phyloP scores from a whole-genome alignment of 805 yeast species.

The Teunomyces aglyptinius region DNA sequence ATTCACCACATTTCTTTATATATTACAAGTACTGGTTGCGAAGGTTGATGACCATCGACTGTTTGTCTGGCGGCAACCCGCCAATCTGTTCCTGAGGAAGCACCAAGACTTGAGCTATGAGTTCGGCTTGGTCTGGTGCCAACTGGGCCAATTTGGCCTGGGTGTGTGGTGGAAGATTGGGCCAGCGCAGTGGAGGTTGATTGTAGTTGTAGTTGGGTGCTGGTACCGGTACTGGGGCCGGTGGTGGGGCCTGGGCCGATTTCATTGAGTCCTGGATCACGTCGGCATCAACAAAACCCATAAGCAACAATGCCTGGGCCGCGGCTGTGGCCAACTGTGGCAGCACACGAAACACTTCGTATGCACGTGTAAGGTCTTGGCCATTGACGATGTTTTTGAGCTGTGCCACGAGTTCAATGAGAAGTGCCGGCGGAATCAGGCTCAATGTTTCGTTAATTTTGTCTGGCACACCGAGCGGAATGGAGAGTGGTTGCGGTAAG shows the following conservation, averaged over 20 bases:
- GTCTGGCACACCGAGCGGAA: slow-evolving; percentile 52
- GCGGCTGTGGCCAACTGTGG: slow-evolving; percentile 63
- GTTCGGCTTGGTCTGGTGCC: slow-evolving; percentile 56
- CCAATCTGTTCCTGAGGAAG: slow-evolving; percentile 50
- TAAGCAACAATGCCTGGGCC: slow-evolving; percentile 69
- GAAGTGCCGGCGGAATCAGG: slow-evolving; percentile 65
- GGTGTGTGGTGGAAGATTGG: slow-evolving; percentile 47
- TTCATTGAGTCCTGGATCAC: slow-evolving; percentile 61
- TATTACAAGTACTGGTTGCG: slow-evolving; percentile 50
- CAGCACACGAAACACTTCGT: slow-evolving; percentile 50
- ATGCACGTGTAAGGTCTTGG: slow-evolving; percentile 50
- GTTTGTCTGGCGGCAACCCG: slow-evolving; percentile 50
- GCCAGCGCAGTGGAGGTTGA: slow-evolving; percentile 29
- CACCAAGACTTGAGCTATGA: slow-evolving; percentile 53
- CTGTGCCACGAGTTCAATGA: slow-evolving; percentile 67
- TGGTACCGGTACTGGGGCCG: slow-evolving; percentile 5
- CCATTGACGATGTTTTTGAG: slow-evolving; percentile 56
- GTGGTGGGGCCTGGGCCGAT: slow-evolving; percentile 13
- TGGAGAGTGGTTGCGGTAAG: slow-evolving; percentile 49
- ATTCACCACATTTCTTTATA: background rate
- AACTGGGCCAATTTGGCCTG: slow-evolving; percentile 49
- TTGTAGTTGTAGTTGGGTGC: background rate
- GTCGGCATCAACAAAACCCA: slow-evolving; percentile 72
- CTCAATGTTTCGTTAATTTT: slow-evolving; percentile 60
- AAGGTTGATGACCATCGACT: slow-evolving; percentile 53